Percentiles rank a stretch among this genome's conserved stretches.
Conservation (phyloP, 2,329 filamentous ascomycete species). For the Ciborinia camelliae region DNA sequence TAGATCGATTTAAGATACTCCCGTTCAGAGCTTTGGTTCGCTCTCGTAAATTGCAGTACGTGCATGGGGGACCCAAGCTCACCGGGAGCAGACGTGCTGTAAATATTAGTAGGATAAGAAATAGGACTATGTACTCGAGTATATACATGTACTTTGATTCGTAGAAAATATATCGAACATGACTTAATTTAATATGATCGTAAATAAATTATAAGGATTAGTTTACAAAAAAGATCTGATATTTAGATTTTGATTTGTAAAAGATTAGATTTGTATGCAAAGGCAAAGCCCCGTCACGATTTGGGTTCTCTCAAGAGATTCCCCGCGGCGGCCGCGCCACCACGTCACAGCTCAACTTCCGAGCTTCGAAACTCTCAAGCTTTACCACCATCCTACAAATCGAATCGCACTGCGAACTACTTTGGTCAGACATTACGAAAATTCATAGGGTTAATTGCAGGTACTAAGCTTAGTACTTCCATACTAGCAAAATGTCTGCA, state of each 20-base stretch:
- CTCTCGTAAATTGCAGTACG: not conserved
- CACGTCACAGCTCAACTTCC: constrained; percentile 12
- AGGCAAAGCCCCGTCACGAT: no score
- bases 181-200: not conserved
- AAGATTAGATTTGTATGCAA: no score
- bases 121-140: no score
- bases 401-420: not conserved
- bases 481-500: constrained; percentile 39
- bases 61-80: not conserved
- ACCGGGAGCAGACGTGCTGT: not conserved
- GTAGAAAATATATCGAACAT: no score
- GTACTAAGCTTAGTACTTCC: not conserved
- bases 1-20: no score
- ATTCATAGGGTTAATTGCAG: no score
- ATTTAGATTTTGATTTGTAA: not conserved
- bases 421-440: not conserved
- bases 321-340: constrained; percentile 1
- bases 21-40: not conserved
- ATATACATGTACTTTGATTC: no score
- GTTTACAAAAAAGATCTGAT: no score
- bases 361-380: not conserved
- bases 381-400: not conserved
- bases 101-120: not conserved
- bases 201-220: not conserved
- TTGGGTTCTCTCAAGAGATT: not conserved